phyloP scores from a whole-genome alignment of 2,329 filamentous ascomycete species.

The Emmonsia crescens region DNA sequence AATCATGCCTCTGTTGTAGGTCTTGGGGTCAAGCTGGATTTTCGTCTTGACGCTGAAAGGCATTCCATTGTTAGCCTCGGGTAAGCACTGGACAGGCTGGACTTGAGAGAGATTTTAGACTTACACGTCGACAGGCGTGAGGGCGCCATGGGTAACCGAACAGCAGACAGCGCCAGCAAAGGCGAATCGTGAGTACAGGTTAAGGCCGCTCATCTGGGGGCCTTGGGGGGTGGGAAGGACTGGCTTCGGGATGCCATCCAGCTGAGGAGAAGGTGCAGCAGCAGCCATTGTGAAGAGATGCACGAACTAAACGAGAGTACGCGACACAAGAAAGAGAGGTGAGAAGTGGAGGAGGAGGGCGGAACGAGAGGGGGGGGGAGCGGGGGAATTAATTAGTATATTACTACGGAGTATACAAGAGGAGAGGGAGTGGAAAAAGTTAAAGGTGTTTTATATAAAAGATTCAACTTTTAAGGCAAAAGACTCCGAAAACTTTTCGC shows the following conservation, averaged over 20 bases:
- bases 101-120: constrained; percentile 32
- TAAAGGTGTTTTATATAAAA: background rate
- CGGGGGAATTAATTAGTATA: background rate
- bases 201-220: constrained; percentile 39
- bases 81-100: background rate
- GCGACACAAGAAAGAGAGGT: background rate
- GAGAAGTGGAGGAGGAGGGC: background rate
- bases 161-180: constrained; percentile 97
- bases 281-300: constrained; percentile 9
- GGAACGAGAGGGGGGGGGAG: background rate
- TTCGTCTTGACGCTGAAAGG: constrained; percentile 75
- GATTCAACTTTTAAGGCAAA: background rate
- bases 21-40: constrained; percentile 82
- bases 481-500: constrained; percentile 12
- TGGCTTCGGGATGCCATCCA: constrained; percentile 9
- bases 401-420: no score
- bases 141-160: constrained; percentile 89
- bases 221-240: constrained; percentile 8
- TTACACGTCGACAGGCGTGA: constrained; percentile 99
- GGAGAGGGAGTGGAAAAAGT: constrained; percentile 6
- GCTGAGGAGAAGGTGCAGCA: constrained; percentile 2
- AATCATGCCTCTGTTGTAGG: constrained; percentile 80
- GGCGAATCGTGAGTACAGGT: constrained; percentile 90
- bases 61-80: background rate
- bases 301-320: background rate